Base-by-base conservation (phyloP, 2,329 filamentous ascomycete genomes). In the Epichloe scottii region DNA sequence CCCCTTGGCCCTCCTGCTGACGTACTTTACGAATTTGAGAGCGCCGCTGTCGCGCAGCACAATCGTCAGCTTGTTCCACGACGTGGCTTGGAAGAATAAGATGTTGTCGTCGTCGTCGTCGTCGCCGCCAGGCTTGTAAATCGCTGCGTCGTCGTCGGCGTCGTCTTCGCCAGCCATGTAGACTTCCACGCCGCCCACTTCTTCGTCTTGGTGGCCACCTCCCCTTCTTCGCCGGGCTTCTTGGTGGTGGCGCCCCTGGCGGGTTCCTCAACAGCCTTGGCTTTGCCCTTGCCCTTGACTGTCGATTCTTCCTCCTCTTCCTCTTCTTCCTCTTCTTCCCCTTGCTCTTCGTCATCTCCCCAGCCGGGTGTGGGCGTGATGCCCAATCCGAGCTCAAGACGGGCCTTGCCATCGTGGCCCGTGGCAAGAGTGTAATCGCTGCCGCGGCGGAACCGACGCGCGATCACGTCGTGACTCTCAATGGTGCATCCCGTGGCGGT, bases 21-120 rank as follows among this genome's bases (percentile, higher is more conserved):
- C 85, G 66, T 97, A 98, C 73, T 97, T 98, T 62, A 97, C 89
- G 64, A 98, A 98, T 65, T 88, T 84, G 63, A 98, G 74, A 14
- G 86, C 85, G 14, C 88, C 90, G 58, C 80, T 82, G 64, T 98
- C 93, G 52, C 93, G 79, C 58, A 97, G 72, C 34, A 97, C 93
- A 57, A 98, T 81, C 56, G 85, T 89, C 72, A 98, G 76, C 56
- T 86, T 88, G 67, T 97, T 97, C 93, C 93, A 98, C 15, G 77
- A 66, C 1, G 78, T 75, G 8, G 75, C 73, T 65, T 81, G 78
- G 71, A 78, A 80, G 67, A 81, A 81, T 45, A 82, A 70, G 55
- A 81, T 80, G 64, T 81, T 81, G 68, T 82, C 78, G 46, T 95
- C 90, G 50, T 94, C 91, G 68, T 82, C 78, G 46, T 95, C 90